phyloP scores from a whole-genome alignment of 2,329 filamentous ascomycete genomes.

The Calonectria crousiana region DNA sequence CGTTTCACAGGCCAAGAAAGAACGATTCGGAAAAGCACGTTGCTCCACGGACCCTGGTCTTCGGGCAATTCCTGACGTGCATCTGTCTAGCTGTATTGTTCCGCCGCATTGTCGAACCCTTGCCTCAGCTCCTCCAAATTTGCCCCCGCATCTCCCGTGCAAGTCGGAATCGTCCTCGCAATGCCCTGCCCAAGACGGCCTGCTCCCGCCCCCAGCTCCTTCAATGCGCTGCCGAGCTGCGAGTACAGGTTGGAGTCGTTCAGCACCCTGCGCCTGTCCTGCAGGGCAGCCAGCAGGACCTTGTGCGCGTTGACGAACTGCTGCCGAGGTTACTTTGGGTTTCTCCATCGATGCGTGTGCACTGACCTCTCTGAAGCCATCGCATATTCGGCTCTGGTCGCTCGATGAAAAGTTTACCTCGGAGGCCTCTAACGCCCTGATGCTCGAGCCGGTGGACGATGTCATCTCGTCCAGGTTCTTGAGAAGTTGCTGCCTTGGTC shows the following conservation, averaged over 20 bases:
- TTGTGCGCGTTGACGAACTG: background rate
- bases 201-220: background rate
- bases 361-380: conserved; percentile 2
- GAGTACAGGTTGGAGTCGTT: background rate
- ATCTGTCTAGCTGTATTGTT: background rate
- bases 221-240: background rate
- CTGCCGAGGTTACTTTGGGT: background rate
- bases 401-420: background rate
- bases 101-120: background rate
- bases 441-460: background rate
- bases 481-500: background rate
- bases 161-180: background rate
- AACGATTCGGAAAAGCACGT: background rate
- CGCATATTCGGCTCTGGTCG: background rate
- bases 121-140: background rate
- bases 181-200: background rate
- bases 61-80: background rate
- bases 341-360: background rate
- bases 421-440: background rate
- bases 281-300: background rate
- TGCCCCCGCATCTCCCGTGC: background rate
- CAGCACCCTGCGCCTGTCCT: background rate
- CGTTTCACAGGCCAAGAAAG: background rate
- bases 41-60: background rate
- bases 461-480: background rate